A percentile compares a stretch with the other conserved stretches of the same genome.
Conservation (phyloP, 2,329 filamentous ascomycete genomes). For the Dothistroma pini region DNA sequence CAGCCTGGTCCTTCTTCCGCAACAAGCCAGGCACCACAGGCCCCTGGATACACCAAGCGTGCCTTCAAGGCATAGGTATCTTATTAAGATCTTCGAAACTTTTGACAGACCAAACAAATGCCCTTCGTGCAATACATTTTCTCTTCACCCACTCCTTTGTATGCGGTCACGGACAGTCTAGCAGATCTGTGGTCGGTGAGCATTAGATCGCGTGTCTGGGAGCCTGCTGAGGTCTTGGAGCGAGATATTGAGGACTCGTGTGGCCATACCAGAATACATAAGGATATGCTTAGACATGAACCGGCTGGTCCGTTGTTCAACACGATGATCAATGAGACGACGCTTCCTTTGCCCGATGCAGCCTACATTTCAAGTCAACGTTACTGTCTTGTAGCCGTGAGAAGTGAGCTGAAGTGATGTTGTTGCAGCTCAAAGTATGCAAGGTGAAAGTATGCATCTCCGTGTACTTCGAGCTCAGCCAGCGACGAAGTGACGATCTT, state of each 20-base stretch:
- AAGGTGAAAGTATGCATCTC: too few species aligned
- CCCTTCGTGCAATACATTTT: background rate
- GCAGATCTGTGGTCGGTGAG: background rate
- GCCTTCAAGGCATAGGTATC: background rate
- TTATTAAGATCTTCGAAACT: too few species aligned
- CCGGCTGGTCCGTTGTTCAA: too few species aligned
- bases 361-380: too few species aligned
- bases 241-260: too few species aligned
- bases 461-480: background rate
- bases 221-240: too few species aligned
- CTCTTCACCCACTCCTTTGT: background rate
- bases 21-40: background rate
- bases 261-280: too few species aligned
- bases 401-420: background rate
- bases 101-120: background rate
- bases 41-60: background rate
- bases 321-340: too few species aligned
- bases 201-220: too few species aligned
- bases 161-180: background rate
- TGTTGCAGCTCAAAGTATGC: background rate
- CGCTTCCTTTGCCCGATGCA: too few species aligned
- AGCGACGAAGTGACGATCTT: background rate
- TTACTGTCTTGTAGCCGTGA: background rate
- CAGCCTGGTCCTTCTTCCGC: background rate
- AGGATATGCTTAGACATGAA: too few species aligned